Percentiles rank a stretch among this genome's conserved stretches.
Evolutionary conservation across 257 asterid genomes (phyloP).

Genomic region (Nicotiana tabacum): DNA sequence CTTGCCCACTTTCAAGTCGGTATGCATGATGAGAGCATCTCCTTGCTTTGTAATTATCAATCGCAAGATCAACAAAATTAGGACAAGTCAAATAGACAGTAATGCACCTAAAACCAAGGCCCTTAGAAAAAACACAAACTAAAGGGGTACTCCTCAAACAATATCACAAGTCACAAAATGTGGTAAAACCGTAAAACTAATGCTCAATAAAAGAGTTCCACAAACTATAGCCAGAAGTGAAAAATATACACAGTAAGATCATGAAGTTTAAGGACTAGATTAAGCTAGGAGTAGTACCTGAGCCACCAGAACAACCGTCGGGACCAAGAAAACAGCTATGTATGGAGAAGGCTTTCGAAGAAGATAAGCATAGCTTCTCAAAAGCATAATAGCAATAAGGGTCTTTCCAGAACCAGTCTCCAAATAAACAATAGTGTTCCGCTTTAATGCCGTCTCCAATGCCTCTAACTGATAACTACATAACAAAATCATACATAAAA

Average conservation of each 20-base stretch:
- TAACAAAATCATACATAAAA: slow-evolving; percentile 5
- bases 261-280: neutral
- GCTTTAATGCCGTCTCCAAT: slow-evolving; percentile 51
- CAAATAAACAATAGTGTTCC: slow-evolving; percentile 65
- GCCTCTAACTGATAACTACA: slow-evolving; percentile 83
- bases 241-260: too few species aligned
- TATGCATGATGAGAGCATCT: slow-evolving; percentile 38
- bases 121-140: too few species aligned
- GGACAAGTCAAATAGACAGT: neutral
- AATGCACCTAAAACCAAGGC: neutral
- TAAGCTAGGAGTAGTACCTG: slow-evolving; percentile 35
- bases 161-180: neutral
- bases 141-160: neutral
- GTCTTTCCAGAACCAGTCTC: slow-evolving; percentile 91
- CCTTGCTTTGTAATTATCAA: slow-evolving; percentile 51
- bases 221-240: neutral
- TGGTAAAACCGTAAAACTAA: neutral
- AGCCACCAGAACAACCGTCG: slow-evolving; percentile 62
- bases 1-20: slow-evolving; percentile 68
- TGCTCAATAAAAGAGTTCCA: neutral
- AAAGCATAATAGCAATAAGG: slow-evolving; percentile 76
- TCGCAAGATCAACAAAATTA: neutral
- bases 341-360: slow-evolving; percentile 56
- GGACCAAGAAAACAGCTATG: slow-evolving; percentile 78
- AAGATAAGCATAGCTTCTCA: slow-evolving; percentile 51